Conservation (phyloP, 495 filamentous ascomycete species). For the Penicillium paradoxum region DNA sequence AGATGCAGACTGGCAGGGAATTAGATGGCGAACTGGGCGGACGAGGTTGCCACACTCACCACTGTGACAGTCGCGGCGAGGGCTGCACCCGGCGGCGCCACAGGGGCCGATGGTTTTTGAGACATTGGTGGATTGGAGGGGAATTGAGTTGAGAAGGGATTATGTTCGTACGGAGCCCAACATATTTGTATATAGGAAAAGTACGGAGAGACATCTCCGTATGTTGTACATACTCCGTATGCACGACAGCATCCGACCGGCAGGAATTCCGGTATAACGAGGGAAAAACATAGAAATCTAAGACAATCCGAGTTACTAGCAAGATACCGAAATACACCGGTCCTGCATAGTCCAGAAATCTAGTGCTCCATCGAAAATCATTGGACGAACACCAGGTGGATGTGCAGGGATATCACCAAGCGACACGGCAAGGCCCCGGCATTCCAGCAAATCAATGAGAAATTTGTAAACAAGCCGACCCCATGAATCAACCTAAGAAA, state of each 20-base stretch:
- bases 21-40: background rate
- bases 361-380: background rate
- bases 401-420: background rate
- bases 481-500: background rate
- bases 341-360: background rate
- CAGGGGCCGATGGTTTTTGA: too few relatives aligned
- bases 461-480: too few relatives aligned
- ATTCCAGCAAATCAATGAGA: too few relatives aligned
- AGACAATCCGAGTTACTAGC: background rate
- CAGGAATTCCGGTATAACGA: background rate
- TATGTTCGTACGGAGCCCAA: background rate
- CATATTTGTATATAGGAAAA: background rate
- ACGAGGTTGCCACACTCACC: slow-evolving; percentile 13
- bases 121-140: background rate
- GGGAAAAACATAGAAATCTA: background rate
- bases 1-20: slow-evolving; percentile 21
- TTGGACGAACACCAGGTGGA: background rate
- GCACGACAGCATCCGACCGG: background rate
- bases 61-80: slow-evolving; percentile 27
- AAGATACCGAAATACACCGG: background rate
- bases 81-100: slow-evolving; percentile 20
- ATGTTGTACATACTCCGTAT: too few relatives aligned
- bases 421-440: too few relatives aligned
- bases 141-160: background rate
- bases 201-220: too few relatives aligned